Evolutionary conservation across 2,329 filamentous ascomycete species (phyloP), one percentile per base, ranked within the genome.

Genomic region (Verticillium longisporum): DNA sequence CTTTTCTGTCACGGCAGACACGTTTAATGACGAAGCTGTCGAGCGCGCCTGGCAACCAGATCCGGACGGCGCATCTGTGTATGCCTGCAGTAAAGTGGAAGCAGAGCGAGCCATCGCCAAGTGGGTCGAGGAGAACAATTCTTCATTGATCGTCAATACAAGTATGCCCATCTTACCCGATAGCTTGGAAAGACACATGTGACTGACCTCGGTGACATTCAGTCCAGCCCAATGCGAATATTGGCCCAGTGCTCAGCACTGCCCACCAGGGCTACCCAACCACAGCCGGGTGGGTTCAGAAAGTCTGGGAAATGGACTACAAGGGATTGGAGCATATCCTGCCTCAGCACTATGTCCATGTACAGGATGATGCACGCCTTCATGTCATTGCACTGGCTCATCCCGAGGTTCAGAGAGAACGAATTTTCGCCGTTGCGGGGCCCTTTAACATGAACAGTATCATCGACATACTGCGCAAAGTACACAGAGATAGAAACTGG

Each of bases 391-490:
- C 79, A 0, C 70, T 82, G 6, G 72, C 83, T 0, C 71, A 82
- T 26, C 72, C 74, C 0, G 71, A 74, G 0, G 75, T 85, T 0
- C 62, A 70, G 1, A 74, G 75, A 0, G 78, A 86, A 65, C 77
- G 85, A 1, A 68, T 88, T 10, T 84, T 86, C 66, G 84, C 73
- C 1, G 83, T 81, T 59, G 81, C 79, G 0, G 71, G 74, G 1
- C 75, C 75, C 0, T 80, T 75, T 61, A 81, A 73, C 55, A 81
- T 76, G 69, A 80, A 81, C 21, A 66, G 75, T 2, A 65, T 83
- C 0, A 33, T 76, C 2, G 68, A 61, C 0, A 67, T 70, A 0
- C 38, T 75, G 0, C 64, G 68, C 0, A 68, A 68, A 31, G 37
- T 61, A 2, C 60, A 67, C 0, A 68, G 69, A 0, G 36, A 56